phyloP scores from a whole-genome alignment of 306 rosid genomes.

The peach (Prunus persica) region Prunus_persica_NCBIv2 NC_034015.1:7833001-7833500 shows the following conservation, averaged over 20 bases:
- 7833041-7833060: slow-evolving; percentile 19
- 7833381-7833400: background rate
- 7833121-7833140: background rate
- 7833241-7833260: background rate
- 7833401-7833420: background rate
- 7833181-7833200: background rate
- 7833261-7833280: background rate
- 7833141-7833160: background rate
- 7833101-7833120: background rate
- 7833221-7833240: background rate
- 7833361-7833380: background rate
- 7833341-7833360: background rate
- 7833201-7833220: background rate
- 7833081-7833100: background rate
- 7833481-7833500: background rate
- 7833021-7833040: slow-evolving; percentile 66
- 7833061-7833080: slow-evolving; percentile 11
- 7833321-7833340: background rate
- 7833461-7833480: background rate
- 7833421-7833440: background rate
- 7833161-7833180: background rate
- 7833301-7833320: background rate
- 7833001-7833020: slow-evolving; percentile 98
- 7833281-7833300: background rate
- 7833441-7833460: background rate